Conservation (phyloP, 1,284 basidiomycete species). For the Meripilus lineatus region DNA sequence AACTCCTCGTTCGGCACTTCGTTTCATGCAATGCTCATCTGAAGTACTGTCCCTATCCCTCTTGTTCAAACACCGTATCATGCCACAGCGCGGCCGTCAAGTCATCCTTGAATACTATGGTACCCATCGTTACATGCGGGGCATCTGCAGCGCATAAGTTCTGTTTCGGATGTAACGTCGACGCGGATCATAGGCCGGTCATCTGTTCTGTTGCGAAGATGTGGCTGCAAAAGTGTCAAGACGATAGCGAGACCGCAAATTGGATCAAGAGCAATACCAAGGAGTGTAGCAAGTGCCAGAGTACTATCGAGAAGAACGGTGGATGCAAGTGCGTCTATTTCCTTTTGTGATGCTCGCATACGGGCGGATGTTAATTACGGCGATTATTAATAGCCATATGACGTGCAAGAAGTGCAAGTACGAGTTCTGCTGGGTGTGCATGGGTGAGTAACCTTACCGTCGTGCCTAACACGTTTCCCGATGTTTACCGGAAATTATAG, state of each 20-base stretch:
- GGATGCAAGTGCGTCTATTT: slow-evolving; percentile 85
- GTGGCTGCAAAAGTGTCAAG: slow-evolving; percentile 97
- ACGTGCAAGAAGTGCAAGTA: slow-evolving; percentile 99
- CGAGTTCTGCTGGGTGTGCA: slow-evolving; percentile 82
- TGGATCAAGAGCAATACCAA: slow-evolving; percentile 99
- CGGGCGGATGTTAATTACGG: too few relatives aligned
- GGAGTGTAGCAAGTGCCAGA: slow-evolving; percentile 92
- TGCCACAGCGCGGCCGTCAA: slow-evolving; percentile 75
- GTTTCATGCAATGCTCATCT: slow-evolving; percentile 82
- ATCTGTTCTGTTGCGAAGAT: slow-evolving; percentile 86
- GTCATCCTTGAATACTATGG: slow-evolving; percentile 71
- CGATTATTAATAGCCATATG: slow-evolving; percentile 70
- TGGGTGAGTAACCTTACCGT: slow-evolving; percentile 41
- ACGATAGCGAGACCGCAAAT: slow-evolving; percentile 98
- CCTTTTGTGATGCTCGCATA: neutral
- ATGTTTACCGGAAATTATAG: slow-evolving; percentile 40
- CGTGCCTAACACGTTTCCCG: slow-evolving; percentile 36
- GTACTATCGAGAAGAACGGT: slow-evolving; percentile 99
- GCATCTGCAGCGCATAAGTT: slow-evolving; percentile 65
- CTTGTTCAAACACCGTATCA: slow-evolving; percentile 84
- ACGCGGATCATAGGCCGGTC: slow-evolving; percentile 87
- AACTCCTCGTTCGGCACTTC: slow-evolving; percentile 86
- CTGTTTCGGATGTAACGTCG: slow-evolving; percentile 88
- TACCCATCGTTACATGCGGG: slow-evolving; percentile 88
- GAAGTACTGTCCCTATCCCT: slow-evolving; percentile 90